Base-by-base conservation (phyloP, 2,329 filamentous ascomycete genomes). In the Metarhizium anisopliae region DNA sequence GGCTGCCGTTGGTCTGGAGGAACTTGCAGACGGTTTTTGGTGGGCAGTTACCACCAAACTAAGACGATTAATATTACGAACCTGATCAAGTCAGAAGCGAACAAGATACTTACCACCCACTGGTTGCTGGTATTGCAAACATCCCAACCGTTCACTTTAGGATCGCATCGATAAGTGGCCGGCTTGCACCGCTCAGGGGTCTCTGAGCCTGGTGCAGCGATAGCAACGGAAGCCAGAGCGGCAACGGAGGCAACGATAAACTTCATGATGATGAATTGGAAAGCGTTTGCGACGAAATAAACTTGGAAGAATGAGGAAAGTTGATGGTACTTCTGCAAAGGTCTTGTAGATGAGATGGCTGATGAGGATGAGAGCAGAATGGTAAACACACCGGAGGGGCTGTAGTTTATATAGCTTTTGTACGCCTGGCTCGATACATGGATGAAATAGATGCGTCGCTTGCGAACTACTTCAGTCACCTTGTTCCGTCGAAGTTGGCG, bases 1-100 rank as follows among this genome's bases (percentile, higher is more conserved):
- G 70, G 66, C 67, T 71, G 51, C 58, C 52, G 63, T 64, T 73
- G 43, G 59, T 55, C 45, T 59, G 40, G 63, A 67, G 65, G 66
- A 72, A 73, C 63, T 67, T 66, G 64, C 71, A 73, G 42, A 60
- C 42, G 16, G 69, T 71, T 52, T 70, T 60, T 57, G 68, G 69
- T 13, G 70, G 69, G 58, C 71, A 73, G 54, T 57, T 54, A 11
- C 71, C 71, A 25, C 62, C 67, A 53, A 58, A 63, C 70, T 73
- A 42, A 18, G 10, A 25, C n/a, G 16, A 36, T 47, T 16, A 45
- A 25, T 45, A 45, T 20, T 11, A 16, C 7, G 4, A 20, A n/a
- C 8, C 13, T 7, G 36, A 10, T 47, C 18, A 36, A 10, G 16
- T 50, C 8, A 40, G 35, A 20, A 35, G 8, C 18, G 25, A 42